Percentiles rank a stretch among this genome's conserved stretches.
These are phyloP conservation scores for Fomitiporia mediterranea DNA, from an alignment of 1,284 basidiomycete genomes.

Conservation along the genomic window DNA sequence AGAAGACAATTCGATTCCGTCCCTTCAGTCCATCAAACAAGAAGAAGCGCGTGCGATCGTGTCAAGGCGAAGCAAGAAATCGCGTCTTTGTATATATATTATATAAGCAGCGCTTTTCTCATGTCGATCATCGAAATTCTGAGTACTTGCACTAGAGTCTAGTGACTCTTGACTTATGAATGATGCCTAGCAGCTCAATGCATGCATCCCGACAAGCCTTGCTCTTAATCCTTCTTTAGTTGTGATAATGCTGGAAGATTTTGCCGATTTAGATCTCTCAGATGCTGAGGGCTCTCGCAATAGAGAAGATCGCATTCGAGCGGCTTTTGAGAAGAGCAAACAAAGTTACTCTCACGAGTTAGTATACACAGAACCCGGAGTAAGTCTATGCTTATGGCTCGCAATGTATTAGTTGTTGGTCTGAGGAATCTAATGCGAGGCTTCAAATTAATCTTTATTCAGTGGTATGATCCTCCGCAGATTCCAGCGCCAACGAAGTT, in stretches of 20 bases:
- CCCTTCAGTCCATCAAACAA: background rate
- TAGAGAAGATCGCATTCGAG: slow-evolving; percentile 15
- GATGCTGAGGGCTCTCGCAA: background rate
- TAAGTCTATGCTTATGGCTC: no score
- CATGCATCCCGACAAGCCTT: no score
- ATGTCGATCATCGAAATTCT: no score
- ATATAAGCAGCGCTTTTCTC: no score
- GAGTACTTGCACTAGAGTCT: no score
- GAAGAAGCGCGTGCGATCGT: background rate
- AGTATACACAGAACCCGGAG: slow-evolving; percentile 12
- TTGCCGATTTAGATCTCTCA: slow-evolving; percentile 11
- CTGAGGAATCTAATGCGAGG: no score
- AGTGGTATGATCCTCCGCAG: slow-evolving; percentile 16
- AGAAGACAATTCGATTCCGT: background rate
- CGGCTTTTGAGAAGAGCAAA: slow-evolving; percentile 17
- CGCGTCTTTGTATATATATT: no score
- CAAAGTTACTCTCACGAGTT: slow-evolving; percentile 7
- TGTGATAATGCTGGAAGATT: slow-evolving; percentile 7
- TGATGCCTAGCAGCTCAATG: no score
- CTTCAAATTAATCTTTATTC: background rate
- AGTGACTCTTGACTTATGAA: no score
- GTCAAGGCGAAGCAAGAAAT: no score
- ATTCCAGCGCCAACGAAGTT: slow-evolving; percentile 5
- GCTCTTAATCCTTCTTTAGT: no score
- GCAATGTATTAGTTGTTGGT: no score